phyloP scores from a whole-genome alignment of 2,329 filamentous ascomycete species.

The Cladophialophora carrionii region DNA sequence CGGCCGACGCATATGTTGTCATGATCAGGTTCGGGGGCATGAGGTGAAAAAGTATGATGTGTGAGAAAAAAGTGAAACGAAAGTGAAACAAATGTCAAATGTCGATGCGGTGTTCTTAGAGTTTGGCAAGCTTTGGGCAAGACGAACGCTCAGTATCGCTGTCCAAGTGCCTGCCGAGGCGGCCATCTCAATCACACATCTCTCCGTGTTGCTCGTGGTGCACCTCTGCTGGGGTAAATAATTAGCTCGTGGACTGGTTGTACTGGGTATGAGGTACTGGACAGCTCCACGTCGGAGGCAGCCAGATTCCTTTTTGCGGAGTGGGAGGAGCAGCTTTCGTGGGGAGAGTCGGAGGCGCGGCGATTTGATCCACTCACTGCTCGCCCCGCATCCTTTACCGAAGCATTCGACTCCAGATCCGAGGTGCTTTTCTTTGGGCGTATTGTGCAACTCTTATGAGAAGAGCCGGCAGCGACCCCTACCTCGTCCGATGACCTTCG shows the following conservation, averaged over 20 bases:
- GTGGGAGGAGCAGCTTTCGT: background rate
- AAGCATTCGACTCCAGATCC: background rate
- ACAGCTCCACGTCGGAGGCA: background rate
- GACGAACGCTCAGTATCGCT: background rate
- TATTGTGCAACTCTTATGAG: background rate
- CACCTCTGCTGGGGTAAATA: background rate
- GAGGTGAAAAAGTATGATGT: background rate
- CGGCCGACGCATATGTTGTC: background rate
- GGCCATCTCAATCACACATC: background rate
- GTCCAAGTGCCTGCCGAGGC: background rate
- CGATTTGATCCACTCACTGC: background rate
- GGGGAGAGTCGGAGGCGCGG: background rate
- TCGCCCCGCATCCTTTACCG: slow-evolving; percentile 3
- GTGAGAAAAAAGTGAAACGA: background rate
- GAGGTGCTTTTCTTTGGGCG: background rate
- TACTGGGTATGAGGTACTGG: too few relatives aligned
- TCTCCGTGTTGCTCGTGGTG: background rate
- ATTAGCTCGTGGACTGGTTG: background rate
- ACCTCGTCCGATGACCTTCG: background rate
- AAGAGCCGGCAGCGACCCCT: background rate
- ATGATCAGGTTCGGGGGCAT: background rate
- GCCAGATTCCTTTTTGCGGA: background rate
- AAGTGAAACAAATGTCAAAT: background rate
- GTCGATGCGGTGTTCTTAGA: slow-evolving; percentile 3
- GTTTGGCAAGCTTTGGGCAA: background rate